phyloP scores from a whole-genome alignment of 2,329 filamentous ascomycete genomes.

The Epichloe baconii region DNA sequence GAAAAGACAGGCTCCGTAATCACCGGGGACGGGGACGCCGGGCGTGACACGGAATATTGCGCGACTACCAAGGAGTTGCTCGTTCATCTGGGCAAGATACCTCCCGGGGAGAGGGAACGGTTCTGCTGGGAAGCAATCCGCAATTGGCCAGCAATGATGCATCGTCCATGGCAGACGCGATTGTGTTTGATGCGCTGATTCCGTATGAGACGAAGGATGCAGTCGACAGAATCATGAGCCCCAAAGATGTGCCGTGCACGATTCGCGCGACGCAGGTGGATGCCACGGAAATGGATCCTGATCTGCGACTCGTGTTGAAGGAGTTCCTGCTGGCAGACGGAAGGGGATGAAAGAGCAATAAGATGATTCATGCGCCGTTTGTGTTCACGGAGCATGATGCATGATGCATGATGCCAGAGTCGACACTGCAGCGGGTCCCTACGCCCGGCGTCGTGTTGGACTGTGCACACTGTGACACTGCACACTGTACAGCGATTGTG shows the following conservation, averaged over 20 bases:
- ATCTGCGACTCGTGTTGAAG: conserved; percentile 9
- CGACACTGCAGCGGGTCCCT: too few species aligned
- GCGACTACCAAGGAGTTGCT: background rate
- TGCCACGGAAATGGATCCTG: conserved; percentile 11
- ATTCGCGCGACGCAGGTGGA: conserved; percentile 8
- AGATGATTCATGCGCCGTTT: too few species aligned
- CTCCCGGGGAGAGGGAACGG: conserved; percentile 3
- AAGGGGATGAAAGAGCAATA: background rate
- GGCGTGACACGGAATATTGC: background rate
- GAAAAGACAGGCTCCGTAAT: background rate
- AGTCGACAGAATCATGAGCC: conserved; percentile 7
- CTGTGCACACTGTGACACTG: too few species aligned
- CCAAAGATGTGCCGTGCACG: background rate
- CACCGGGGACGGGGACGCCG: background rate
- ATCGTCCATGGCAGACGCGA: conserved; percentile 6
- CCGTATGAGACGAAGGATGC: conserved; percentile 8
- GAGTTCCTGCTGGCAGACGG: conserved; percentile 11
- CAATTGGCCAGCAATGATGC: conserved; percentile 8
- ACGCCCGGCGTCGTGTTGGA: too few species aligned
- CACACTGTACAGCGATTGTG: too few species aligned
- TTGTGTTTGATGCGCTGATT: conserved; percentile 10
- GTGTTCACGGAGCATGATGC: too few species aligned
- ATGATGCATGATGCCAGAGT: too few species aligned
- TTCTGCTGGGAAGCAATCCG: conserved; percentile 7
- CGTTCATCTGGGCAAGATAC: conserved; percentile 6